phyloP scores from a whole-genome alignment of 129 eudicot species.

The Saussurea involucrata region DNA sequence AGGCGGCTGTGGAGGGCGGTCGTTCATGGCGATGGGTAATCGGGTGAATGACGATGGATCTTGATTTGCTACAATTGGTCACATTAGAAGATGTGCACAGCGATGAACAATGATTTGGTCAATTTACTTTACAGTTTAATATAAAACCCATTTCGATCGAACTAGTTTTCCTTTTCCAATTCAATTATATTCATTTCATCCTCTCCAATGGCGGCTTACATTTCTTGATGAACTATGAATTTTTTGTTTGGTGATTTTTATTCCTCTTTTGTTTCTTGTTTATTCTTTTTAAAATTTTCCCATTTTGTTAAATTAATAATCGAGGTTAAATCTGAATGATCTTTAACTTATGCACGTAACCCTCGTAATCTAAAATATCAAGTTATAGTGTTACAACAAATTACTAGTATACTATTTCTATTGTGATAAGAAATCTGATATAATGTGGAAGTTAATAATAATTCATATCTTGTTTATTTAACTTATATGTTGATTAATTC shows the following conservation, averaged over 20 bases:
- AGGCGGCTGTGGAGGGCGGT: constrained; percentile 23
- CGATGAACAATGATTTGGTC: neutral
- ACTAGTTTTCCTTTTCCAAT: neutral
- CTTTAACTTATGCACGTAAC: too few species aligned
- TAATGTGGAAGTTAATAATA: too few species aligned
- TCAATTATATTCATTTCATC: neutral
- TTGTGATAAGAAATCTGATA: too few species aligned
- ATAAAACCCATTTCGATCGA: neutral
- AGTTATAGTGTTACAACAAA: too few species aligned
- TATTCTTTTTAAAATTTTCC: neutral
- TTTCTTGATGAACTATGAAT: neutral
- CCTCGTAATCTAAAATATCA: too few species aligned
- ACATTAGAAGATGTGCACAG: neutral
- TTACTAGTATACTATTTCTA: too few species aligned
- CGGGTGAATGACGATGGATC: neutral
- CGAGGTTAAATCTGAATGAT: too few species aligned
- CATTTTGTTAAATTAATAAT: too few species aligned
- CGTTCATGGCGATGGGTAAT: constrained; percentile 38
- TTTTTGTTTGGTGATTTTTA: neutral
- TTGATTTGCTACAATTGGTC: constrained; percentile 3
- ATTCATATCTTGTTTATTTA: too few species aligned
- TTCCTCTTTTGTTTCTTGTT: too few species aligned
- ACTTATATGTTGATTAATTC: too few species aligned
- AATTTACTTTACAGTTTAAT: neutral
- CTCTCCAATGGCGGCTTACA: neutral